Evolutionary conservation across 1,139 yeast species (phyloP), one percentile per base, ranked within the genome.

Genomic region (Magnusiomyces suaveolens): DNA sequence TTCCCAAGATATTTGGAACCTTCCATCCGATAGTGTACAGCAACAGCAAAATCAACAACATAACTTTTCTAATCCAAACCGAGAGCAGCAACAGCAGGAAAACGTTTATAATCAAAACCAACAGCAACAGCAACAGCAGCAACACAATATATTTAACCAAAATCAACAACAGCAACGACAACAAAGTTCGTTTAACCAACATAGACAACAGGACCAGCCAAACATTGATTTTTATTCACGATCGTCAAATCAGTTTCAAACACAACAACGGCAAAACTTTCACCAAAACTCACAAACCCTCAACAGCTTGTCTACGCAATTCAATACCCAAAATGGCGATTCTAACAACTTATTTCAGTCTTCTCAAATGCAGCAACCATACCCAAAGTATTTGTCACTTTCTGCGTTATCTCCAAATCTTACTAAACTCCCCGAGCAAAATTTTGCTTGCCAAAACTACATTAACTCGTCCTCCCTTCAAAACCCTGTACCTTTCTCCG

Each of bases 91-190:
- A 36, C 32, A 46, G 21, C 21, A 16, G 47, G 36, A 8, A 8
- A 38, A 38, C 8, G n/a, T 38, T 38, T n/a, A 38, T 6, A 8
- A 38, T 38, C 32, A 46, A 26, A 12, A 21, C 21, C 36, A 26
- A 26, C 26, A 24, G 48, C 36, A 46, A 24, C 48, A 46, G 48
- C 32, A 46, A 26, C 21, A 16, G 47, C 20, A 43, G 47, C 16
- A 20, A 3, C 2, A 39, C 43, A 33, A 33, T 16, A 33, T 33
- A 10, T 10, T 16, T 16, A 18, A 38, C 43, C 12, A 38, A 38
- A 18, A 38, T 3, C 12, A 38, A 38, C 43, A 18, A n/a, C n/a
- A n/a, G n/a, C n/a, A n/a, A n/a, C n/a, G n/a, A n/a, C n/a, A n/a
- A n/a, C n/a, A n/a, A n/a, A n/a, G n/a, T n/a, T n/a, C n/a, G n/a